Evolutionary conservation across 2,329 filamentous ascomycete genomes (phyloP).

Genomic region (Periconia digitata): DNA sequence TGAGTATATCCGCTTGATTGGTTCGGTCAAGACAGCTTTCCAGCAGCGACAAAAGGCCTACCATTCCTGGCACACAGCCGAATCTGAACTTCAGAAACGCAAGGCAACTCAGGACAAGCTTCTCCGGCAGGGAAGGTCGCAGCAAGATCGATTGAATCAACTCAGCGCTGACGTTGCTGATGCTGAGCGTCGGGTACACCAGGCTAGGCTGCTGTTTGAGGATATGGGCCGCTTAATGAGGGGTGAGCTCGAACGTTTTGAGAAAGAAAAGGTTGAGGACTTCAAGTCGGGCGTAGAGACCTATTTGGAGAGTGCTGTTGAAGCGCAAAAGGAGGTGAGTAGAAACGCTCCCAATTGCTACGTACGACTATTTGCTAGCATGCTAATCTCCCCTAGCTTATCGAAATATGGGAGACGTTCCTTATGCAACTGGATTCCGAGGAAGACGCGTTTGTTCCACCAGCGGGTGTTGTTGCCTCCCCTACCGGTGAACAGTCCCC

Average conservation of each 20-base stretch:
- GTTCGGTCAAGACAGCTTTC: constrained; percentile 92
- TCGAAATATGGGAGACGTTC: constrained; percentile 98
- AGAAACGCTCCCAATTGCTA: neutral
- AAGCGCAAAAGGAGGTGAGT: constrained; percentile 95
- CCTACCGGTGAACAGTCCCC: constrained; percentile 10
- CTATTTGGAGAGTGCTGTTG: constrained; percentile 93
- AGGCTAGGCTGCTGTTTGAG: constrained; percentile 86
- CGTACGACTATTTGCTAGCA: neutral
- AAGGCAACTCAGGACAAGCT: constrained; percentile 90
- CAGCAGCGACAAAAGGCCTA: constrained; percentile 92
- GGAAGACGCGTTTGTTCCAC: constrained; percentile 58
- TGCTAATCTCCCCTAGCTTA: constrained; percentile 52
- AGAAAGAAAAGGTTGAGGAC: constrained; percentile 96
- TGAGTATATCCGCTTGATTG: constrained; percentile 95
- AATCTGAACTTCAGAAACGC: constrained; percentile 87
- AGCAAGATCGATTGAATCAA: constrained; percentile 93
- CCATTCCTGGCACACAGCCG: constrained; percentile 89
- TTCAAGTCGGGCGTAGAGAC: constrained; percentile 99
- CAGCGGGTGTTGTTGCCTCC: constrained; percentile 41
- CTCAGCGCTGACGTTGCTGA: constrained; percentile 92
- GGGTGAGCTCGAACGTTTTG: constrained; percentile 87
- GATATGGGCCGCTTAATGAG: constrained; percentile 97
- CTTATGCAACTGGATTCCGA: constrained; percentile 93
- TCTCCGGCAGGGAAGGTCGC: constrained; percentile 89
- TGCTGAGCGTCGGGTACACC: constrained; percentile 89